Percentiles rank a stretch among this genome's conserved stretches.
Evolutionary conservation across 2,329 filamentous ascomycete species (phyloP).

Genomic region (Ceratocystis eucalypticola): DNA sequence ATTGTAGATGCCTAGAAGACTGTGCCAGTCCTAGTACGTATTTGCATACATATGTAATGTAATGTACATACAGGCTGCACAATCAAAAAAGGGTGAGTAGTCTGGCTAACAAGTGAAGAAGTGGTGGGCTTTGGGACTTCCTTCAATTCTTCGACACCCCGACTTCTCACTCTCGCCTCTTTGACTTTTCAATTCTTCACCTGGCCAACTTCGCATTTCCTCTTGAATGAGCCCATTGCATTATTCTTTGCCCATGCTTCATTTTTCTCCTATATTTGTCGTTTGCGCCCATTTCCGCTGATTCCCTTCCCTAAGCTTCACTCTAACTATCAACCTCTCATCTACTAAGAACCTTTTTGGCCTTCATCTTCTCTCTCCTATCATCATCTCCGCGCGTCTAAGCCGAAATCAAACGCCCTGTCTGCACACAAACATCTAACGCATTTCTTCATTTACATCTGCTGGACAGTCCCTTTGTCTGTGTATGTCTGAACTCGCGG

Average conservation of each 20-base stretch:
- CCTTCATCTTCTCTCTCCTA: not conserved
- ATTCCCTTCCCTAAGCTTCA: not conserved
- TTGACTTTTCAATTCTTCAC: too few relatives aligned
- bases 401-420: not conserved
- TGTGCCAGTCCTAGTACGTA: not conserved
- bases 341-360: not conserved
- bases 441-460: not conserved
- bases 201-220: too few relatives aligned
- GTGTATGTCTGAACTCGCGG: not conserved
- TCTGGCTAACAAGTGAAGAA: not conserved
- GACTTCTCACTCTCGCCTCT: too few relatives aligned
- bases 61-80: too few relatives aligned
- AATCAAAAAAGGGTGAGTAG: not conserved
- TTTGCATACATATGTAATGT: not conserved
- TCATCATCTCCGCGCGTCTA: not conserved
- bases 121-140: not conserved
- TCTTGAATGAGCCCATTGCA: not conserved
- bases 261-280: not conserved
- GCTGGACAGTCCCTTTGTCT: not conserved
- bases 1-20: conserved; percentile 1
- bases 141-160: too few relatives aligned
- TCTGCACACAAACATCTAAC: not conserved
- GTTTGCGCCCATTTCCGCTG: not conserved
- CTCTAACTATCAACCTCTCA: not conserved
- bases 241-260: not conserved